These are phyloP conservation scores for Alloascoidea africana DNA, from an alignment of 805 yeast species.

Conservation along the genomic window DNA sequence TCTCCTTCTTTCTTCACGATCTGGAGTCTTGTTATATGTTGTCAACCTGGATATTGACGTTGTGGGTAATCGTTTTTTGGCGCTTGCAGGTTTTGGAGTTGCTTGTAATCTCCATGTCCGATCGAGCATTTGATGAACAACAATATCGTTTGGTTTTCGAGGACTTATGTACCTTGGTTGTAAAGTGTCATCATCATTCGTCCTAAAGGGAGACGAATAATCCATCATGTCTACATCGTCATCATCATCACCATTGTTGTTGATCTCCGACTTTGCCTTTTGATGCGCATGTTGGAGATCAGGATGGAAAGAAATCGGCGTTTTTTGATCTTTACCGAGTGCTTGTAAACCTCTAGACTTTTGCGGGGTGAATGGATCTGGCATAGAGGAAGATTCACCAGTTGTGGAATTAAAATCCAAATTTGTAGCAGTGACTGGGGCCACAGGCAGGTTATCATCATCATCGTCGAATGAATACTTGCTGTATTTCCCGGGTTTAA, in stretches of 20 bases:
- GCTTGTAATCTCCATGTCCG: conserved; percentile 19
- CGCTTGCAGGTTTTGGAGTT: conserved; percentile 12
- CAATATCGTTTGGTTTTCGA: neutral
- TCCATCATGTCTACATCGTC: conserved; percentile 3
- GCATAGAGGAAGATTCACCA: neutral
- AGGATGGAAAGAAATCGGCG: neutral
- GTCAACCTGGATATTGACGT: neutral
- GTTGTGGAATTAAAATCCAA: too few relatives aligned
- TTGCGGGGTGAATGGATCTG: neutral
- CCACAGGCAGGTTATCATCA: neutral
- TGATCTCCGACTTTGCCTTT: conserved; percentile 5
- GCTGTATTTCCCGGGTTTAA: too few relatives aligned
- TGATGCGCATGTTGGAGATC: neutral
- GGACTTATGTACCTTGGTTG: neutral
- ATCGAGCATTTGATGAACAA: conserved; percentile 18
- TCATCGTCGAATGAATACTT: neutral
- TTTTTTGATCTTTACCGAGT: neutral
- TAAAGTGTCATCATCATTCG: conserved; percentile 3
- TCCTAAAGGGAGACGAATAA: conserved; percentile 10
- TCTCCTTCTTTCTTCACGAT: conserved; percentile 3
- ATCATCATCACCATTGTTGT: conserved; percentile 2
- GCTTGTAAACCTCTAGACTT: neutral
- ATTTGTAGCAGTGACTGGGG: neutral
- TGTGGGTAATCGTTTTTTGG: neutral
- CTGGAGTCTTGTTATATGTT: conserved; percentile 2